These are phyloP conservation scores for Rhodamnia rubescens DNA, from an alignment of 345 rosid species.

Conservation along the genomic window DNA sequence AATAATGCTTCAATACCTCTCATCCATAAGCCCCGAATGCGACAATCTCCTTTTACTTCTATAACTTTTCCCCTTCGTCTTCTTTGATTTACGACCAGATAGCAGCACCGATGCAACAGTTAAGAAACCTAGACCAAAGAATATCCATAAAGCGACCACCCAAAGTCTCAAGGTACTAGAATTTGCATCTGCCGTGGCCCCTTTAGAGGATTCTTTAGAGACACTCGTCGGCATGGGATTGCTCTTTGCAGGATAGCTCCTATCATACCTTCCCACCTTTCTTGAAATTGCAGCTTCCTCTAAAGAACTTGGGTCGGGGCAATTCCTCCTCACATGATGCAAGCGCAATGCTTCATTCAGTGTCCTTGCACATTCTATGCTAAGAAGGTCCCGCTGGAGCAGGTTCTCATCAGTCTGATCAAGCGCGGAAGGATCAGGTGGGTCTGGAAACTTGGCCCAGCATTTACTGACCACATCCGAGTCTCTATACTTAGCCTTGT, in stretches of 20 bases:
- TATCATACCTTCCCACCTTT: conserved; percentile 27
- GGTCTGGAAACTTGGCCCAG: conserved; percentile 89
- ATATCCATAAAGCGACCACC: conserved; percentile 60
- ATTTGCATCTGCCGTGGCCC: conserved; percentile 25
- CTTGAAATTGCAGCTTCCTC: conserved; percentile 25
- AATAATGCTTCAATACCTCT: conserved; percentile 30
- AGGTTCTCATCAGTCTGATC: conserved; percentile 32
- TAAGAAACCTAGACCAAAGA: conserved; percentile 68
- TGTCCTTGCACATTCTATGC: conserved; percentile 81
- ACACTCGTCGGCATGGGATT: conserved; percentile 12
- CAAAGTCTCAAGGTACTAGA: conserved; percentile 60
- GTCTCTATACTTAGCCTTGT: conserved; percentile 91
- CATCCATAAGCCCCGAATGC: conserved; percentile 32
- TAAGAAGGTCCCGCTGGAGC: conserved; percentile 65
- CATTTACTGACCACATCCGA: conserved; percentile 63
- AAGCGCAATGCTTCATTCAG: conserved; percentile 67
- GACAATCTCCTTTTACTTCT: conserved; percentile 55
- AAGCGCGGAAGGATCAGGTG: conserved; percentile 57
- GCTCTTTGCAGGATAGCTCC: conserved; percentile 9
- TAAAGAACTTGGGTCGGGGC: conserved; percentile 34
- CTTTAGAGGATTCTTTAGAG: conserved; percentile 8
- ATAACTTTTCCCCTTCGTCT: conserved; percentile 42
- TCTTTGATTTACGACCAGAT: conserved; percentile 46
- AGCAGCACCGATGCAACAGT: conserved; percentile 43
- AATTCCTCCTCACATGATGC: conserved; percentile 71